Evolutionary conservation across 169 alveolate species (phyloP), one percentile per base, ranked within the genome.

Genomic region (Eimeria tenella): DNA sequence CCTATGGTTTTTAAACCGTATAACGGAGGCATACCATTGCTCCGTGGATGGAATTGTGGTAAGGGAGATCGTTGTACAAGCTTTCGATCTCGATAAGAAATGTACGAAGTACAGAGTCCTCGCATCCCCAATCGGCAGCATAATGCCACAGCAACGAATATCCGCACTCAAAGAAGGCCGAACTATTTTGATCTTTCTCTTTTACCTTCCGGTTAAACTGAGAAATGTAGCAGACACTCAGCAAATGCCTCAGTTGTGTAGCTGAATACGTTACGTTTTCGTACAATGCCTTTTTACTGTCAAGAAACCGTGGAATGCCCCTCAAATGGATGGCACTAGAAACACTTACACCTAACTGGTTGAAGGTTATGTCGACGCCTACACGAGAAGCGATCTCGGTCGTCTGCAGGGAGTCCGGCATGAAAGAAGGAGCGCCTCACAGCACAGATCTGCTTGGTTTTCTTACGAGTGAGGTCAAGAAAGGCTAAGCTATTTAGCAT

Each of bases 31-130:
- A 9, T 56, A 91, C 95, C 95, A 77, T 91, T 19, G 95, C 95
- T 8, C 95, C 95, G 17, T 91, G 95, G 25, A 82, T 91, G 5
- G 74, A 23, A 31, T 55, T 91, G 90, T 91, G 95, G 53, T 91
- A 91, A 13, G 95, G 92, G 8, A 71, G 79, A 4, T 70, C 73
- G 15, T 60, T 58, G 62, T 91, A 91, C 25, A 79, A 62, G 23
- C 86, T 25, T 58, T 91, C 63, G 17, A 23, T 60, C 11, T 31
- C 58, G 42, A 71, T 42, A 25, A 91, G 75, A 31, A 88, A 88
- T 49, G 52, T 11, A 10, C 86, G 19, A 8, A 88, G 75, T 13
- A 70, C 75, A 9, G 7, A 25, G 17, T 88, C 94, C 5, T 75
- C 94, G 15, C 94, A 88, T 4, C 86, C 94, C 86, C 94, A 88